Evolutionary conservation across 148 eudicot genomes (phyloP).

Genomic region (Nyssa sinensis): DNA sequence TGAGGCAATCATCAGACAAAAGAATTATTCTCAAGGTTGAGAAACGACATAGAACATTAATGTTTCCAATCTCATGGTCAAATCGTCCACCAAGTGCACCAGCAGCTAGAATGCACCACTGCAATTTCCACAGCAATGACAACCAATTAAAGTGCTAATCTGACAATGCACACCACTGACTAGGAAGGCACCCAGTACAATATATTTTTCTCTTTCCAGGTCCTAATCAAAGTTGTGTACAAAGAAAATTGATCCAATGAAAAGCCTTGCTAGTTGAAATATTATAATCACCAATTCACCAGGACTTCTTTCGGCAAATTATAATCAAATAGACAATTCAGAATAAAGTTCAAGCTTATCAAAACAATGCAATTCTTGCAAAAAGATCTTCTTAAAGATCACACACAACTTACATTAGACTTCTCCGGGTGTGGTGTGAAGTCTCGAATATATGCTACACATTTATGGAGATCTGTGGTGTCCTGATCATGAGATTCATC

Average conservation of each 20-base stretch:
- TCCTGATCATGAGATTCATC: slow-evolving; percentile 90
- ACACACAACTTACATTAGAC: slow-evolving; percentile 51
- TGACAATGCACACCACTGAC: background rate
- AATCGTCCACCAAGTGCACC: slow-evolving; percentile 98
- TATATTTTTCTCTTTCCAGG: background rate
- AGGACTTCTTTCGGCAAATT: too few relatives aligned
- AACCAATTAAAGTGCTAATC: background rate
- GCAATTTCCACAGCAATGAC: slow-evolving; percentile 18
- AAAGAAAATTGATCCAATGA: background rate
- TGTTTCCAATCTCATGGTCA: slow-evolving; percentile 92
- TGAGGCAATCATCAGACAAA: slow-evolving; percentile 80
- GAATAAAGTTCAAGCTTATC: background rate
- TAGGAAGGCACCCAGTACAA: background rate
- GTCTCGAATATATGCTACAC: slow-evolving; percentile 58
- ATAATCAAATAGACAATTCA: too few relatives aligned
- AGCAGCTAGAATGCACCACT: slow-evolving; percentile 78
- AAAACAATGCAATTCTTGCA: background rate
- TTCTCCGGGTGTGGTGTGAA: slow-evolving; percentile 44
- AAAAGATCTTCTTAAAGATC: background rate
- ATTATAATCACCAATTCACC: background rate
- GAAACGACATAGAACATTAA: slow-evolving; percentile 75
- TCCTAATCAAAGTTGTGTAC: background rate
- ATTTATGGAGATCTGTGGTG: slow-evolving; percentile 90
- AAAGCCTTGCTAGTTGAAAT: slow-evolving; percentile 4
- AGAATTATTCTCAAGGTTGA: slow-evolving; percentile 60